These are phyloP conservation scores for Penicillium ochrochloron DNA, from an alignment of 495 filamentous ascomycete species.

Conservation along the genomic window DNA sequence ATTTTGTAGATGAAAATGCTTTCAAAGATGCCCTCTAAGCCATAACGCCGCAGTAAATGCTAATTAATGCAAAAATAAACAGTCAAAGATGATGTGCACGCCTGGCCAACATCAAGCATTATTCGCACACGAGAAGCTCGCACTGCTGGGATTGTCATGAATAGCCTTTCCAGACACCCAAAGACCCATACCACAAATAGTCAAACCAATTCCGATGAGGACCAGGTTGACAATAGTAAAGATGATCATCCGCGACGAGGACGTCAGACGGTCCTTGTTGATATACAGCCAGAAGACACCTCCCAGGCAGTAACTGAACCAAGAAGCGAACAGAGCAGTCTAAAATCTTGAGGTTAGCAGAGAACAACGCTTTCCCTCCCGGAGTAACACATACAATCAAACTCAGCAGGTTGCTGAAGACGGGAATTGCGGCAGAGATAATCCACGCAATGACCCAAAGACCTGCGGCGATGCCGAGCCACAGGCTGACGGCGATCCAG, in stretches of 20 bases:
- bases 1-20: neutral
- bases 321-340: conserved; percentile 48
- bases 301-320: conserved; percentile 51
- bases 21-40: neutral
- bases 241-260: conserved; percentile 36
- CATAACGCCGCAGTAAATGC: neutral
- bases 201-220: conserved; percentile 38
- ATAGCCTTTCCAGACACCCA: conserved; percentile 50
- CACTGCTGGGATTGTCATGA: conserved; percentile 40
- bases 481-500: conserved; percentile 53
- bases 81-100: neutral
- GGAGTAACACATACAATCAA: conserved; percentile 48
- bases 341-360: conserved; percentile 25
- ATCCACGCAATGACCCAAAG: conserved; percentile 72
- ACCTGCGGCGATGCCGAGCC: conserved; percentile 58
- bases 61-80: neutral
- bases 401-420: conserved; percentile 68
- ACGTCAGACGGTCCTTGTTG: conserved; percentile 39
- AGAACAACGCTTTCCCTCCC: neutral
- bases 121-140: conserved; percentile 50
- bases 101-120: conserved; percentile 30
- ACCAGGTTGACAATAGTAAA: conserved; percentile 38
- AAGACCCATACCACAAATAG: conserved; percentile 48
- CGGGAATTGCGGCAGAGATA: conserved; percentile 72
- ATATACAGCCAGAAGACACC: conserved; percentile 52